phyloP scores from a whole-genome alignment of 495 filamentous ascomycete species.

The Hypoxylon fuscum region DNA sequence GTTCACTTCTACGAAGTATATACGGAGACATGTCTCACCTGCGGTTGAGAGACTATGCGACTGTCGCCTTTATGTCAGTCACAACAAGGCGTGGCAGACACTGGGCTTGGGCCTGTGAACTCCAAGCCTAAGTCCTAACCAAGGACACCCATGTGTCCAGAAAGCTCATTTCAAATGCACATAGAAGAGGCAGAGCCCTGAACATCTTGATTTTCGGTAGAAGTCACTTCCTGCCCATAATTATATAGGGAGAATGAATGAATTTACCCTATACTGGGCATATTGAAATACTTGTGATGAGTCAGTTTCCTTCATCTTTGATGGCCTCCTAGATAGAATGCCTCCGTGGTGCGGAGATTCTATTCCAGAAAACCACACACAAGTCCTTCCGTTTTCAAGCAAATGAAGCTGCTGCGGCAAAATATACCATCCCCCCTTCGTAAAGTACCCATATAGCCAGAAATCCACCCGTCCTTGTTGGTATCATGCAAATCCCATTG shows the following conservation, averaged over 20 bases:
- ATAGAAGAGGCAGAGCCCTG: constrained; percentile 4
- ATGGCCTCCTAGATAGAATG: neutral
- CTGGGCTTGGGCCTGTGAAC: neutral
- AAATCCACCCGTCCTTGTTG: neutral
- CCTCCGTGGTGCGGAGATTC: neutral
- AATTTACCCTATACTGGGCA: constrained; percentile 9
- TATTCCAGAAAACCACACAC: no score
- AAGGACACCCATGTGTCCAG: neutral
- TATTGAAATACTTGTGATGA: neutral
- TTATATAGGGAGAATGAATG: constrained; percentile 27
- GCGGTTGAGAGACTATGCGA: neutral
- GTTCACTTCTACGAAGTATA: neutral
- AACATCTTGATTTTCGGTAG: constrained; percentile 3
- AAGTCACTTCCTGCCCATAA: neutral
- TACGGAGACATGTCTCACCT: neutral
- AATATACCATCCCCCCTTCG: neutral
- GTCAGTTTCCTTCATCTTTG: no score
- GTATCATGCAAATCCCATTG: neutral
- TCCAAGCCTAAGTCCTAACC: neutral
- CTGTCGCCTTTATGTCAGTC: neutral
- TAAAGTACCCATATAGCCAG: neutral
- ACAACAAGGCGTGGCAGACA: neutral
- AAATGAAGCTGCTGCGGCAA: neutral
- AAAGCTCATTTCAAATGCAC: neutral
- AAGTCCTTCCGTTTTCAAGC: no score